These are phyloP conservation scores for Backusella psychrophila DNA, from an alignment of 192 early-diverging fungal species.

Conservation along the genomic window DNA sequence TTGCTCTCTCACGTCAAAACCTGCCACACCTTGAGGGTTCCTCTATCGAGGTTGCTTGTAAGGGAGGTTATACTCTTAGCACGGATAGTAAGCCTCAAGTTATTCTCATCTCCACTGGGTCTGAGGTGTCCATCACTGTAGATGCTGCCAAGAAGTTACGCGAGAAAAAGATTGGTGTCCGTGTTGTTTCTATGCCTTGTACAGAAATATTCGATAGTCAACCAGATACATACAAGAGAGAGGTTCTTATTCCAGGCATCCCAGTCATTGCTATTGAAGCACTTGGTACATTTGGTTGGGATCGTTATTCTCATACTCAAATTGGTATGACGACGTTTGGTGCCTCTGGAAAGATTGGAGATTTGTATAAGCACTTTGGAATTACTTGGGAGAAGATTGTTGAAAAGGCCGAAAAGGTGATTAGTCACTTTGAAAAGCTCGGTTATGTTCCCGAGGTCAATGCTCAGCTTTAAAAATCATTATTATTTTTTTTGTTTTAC, in stretches of 20 bases:
- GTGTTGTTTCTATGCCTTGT: conserved; percentile 94
- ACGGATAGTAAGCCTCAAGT: conserved; percentile 60
- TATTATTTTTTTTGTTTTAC: background rate
- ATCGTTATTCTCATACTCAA: conserved; percentile 86
- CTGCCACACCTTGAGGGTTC: conserved; percentile 87
- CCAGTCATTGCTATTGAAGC: conserved; percentile 89
- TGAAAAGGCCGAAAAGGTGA: conserved; percentile 70
- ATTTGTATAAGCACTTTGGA: conserved; percentile 83
- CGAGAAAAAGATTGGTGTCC: conserved; percentile 55
- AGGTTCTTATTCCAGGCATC: conserved; percentile 75
- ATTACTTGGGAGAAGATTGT: conserved; percentile 70
- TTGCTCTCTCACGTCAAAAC: conserved; percentile 91
- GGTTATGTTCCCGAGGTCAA: conserved; percentile 40
- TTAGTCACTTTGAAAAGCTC: conserved; percentile 70
- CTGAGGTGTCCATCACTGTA: conserved; percentile 85
- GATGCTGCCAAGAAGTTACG: conserved; percentile 78
- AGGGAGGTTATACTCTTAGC: conserved; percentile 85
- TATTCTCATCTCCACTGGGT: conserved; percentile 83
- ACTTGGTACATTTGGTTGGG: conserved; percentile 83
- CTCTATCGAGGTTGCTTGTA: conserved; percentile 70
- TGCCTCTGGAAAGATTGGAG: conserved; percentile 71
- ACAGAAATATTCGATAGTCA: conserved; percentile 88
- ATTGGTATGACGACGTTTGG: conserved; percentile 93
- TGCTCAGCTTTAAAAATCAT: conserved; percentile 12
- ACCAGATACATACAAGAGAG: conserved; percentile 72